Conservation (phyloP, 352 stramenopile species). For the Nothophytophthora sp. region DNA sequence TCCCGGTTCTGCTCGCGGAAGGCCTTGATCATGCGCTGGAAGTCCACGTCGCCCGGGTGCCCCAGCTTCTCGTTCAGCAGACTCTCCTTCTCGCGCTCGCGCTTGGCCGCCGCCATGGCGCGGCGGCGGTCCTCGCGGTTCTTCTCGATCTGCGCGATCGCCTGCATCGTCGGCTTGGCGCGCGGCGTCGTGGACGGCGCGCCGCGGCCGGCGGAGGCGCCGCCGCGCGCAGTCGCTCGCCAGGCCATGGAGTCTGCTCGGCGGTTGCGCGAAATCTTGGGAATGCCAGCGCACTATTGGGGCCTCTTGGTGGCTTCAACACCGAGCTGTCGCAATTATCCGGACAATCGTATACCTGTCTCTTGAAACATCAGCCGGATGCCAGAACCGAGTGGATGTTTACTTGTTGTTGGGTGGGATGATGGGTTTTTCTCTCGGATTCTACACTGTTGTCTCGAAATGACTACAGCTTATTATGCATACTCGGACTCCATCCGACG, state of each 20-base stretch:
- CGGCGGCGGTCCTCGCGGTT: slow-evolving; percentile 84
- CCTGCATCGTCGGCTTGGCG: slow-evolving; percentile 65
- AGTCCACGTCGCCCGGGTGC: slow-evolving; percentile 89
- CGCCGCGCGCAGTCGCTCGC: slow-evolving; percentile 20
- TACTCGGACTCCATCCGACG: no score
- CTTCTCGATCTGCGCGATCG: slow-evolving; percentile 83
- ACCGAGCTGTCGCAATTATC: background rate
- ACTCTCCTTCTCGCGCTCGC: slow-evolving; percentile 83
- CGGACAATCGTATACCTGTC: background rate
- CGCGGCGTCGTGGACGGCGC: slow-evolving; percentile 17
- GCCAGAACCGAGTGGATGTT: background rate
- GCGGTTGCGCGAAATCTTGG: background rate
- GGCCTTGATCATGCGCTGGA: slow-evolving; percentile 90
- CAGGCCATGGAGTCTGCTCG: slow-evolving; percentile 23
- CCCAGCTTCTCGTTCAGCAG: slow-evolving; percentile 79
- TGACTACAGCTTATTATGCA: no score
- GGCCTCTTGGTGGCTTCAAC: background rate
- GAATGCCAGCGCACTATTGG: background rate
- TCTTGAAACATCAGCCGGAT: no score
- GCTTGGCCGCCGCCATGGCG: slow-evolving; percentile 86
- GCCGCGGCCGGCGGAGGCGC: background rate
- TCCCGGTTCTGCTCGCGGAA: slow-evolving; percentile 82
- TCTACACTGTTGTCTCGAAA: no score
- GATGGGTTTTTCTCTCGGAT: no score
- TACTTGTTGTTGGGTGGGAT: no score